phyloP scores from a whole-genome alignment of 2,329 filamentous ascomycete species.

The Pseudogymnoascus pannorum region DNA sequence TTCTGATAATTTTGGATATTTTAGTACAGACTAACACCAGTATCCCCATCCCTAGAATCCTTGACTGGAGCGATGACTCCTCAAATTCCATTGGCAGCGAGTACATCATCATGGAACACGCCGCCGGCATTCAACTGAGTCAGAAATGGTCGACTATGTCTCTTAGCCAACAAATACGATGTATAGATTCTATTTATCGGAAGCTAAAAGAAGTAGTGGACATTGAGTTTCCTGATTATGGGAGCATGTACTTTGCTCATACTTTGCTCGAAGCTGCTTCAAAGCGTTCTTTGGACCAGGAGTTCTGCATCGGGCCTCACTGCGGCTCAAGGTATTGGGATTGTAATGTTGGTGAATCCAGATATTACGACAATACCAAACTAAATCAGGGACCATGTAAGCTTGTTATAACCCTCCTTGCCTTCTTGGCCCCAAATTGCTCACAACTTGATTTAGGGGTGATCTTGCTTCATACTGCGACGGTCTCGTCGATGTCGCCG shows the following conservation, averaged over 20 bases:
- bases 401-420: constrained; percentile 17
- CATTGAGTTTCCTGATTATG: constrained; percentile 30
- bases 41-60: constrained; percentile 35
- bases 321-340: constrained; percentile 20
- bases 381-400: constrained; percentile 35
- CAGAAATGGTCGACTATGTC: constrained; percentile 29
- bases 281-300: constrained; percentile 14
- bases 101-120: constrained; percentile 36
- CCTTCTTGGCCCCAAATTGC: constrained; percentile 9
- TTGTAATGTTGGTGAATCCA: constrained; percentile 26
- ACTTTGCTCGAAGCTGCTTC: constrained; percentile 9
- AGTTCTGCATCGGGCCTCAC: constrained; percentile 6
- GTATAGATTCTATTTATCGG: constrained; percentile 15
- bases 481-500: constrained; percentile 33
- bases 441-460: constrained; percentile 27
- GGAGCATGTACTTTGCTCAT: constrained; percentile 28
- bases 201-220: constrained; percentile 16
- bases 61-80: constrained; percentile 36
- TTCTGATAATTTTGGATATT: not conserved
- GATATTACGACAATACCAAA: constrained; percentile 28
- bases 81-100: constrained; percentile 30
- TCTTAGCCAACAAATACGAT: constrained; percentile 23
- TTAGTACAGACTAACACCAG: constrained; percentile 26
- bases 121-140: constrained; percentile 28
- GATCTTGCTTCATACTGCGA: constrained; percentile 29